phyloP scores from a whole-genome alignment of 2,329 filamentous ascomycete genomes.

The Teratosphaeria epicoccoides region DNA sequence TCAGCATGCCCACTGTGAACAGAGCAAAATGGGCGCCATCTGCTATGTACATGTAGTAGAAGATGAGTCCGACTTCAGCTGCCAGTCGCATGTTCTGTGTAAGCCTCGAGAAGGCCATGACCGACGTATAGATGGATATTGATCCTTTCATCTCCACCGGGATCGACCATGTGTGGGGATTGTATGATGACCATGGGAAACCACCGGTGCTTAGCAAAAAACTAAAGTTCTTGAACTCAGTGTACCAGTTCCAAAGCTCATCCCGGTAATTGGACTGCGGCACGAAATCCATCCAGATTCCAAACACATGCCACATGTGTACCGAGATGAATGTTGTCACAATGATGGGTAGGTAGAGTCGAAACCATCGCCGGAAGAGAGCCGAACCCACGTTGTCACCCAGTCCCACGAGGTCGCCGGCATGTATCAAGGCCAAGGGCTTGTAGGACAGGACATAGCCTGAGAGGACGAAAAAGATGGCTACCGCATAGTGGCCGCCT shows the following conservation, averaged over 20 bases:
- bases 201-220: slow-evolving; percentile 52
- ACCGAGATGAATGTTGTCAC: slow-evolving; percentile 45
- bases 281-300: slow-evolving; percentile 31
- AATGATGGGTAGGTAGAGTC: slow-evolving; percentile 43
- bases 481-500: slow-evolving; percentile 51
- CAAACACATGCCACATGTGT: slow-evolving; percentile 44
- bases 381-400: slow-evolving; percentile 38
- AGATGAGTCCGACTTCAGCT: slow-evolving; percentile 43
- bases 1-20: slow-evolving; percentile 51
- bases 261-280: slow-evolving; percentile 33
- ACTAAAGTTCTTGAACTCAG: slow-evolving; percentile 58
- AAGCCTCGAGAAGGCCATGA: slow-evolving; percentile 48
- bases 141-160: slow-evolving; percentile 55
- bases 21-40: slow-evolving; percentile 54
- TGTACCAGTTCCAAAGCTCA: slow-evolving; percentile 43
- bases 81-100: slow-evolving; percentile 45
- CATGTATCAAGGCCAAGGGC: slow-evolving; percentile 34
- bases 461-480: slow-evolving; percentile 43
- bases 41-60: slow-evolving; percentile 57
- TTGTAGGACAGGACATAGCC: slow-evolving; percentile 43
- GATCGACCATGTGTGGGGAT: slow-evolving; percentile 54
- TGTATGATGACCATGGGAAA: slow-evolving; percentile 47
- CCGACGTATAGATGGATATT: slow-evolving; percentile 49
- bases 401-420: slow-evolving; percentile 30
- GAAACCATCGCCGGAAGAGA: slow-evolving; percentile 42